These are phyloP conservation scores for Pyrus pyrifolia DNA, from an alignment of 306 rosid species.

Conservation along the genomic window DNA sequence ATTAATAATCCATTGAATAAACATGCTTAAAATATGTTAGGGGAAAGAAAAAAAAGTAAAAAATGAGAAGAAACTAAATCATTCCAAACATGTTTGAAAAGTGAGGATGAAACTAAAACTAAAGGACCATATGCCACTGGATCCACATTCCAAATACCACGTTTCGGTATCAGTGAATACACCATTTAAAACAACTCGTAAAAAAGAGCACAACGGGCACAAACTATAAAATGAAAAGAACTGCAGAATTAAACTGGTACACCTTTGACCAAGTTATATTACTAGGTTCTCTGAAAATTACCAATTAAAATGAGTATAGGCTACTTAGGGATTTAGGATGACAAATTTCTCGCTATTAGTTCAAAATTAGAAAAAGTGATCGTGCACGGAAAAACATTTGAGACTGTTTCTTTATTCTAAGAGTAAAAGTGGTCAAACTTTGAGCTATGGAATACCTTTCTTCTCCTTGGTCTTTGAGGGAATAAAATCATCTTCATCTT, in stretches of 20 bases:
- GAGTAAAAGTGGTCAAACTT: neutral
- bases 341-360: neutral
- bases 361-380: neutral
- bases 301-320: neutral
- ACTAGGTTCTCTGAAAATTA: neutral
- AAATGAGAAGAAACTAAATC: neutral
- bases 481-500: slow-evolving; percentile 31
- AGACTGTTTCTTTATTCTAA: neutral
- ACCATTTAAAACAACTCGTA: neutral
- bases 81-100: neutral
- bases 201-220: neutral
- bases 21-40: neutral
- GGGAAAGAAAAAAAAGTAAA: neutral
- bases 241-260: neutral
- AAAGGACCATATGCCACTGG: neutral
- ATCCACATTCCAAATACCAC: neutral
- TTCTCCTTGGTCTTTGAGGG: slow-evolving; percentile 36
- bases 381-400: neutral
- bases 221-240: neutral
- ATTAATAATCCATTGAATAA: neutral
- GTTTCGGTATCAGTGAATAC: neutral
- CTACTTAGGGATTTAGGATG: neutral
- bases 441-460: slow-evolving; percentile 43
- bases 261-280: neutral
- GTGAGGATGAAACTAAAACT: neutral